Conservation (phyloP, 2,329 filamentous ascomycete species). For the Fonsecaea erecta region DNA sequence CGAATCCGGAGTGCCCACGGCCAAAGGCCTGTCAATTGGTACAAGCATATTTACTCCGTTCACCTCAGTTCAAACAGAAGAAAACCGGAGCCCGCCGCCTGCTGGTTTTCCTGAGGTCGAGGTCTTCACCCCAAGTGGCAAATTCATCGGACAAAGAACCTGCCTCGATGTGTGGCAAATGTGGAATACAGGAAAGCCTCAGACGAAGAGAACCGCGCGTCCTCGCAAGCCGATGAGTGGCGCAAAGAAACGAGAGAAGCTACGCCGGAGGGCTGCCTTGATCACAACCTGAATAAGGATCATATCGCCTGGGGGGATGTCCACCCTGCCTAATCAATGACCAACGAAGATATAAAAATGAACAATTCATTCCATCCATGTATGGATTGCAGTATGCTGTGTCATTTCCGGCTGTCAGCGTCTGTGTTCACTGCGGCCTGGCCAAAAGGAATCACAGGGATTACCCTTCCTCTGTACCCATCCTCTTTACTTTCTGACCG, state of each 20-base stretch:
- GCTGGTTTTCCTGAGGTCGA: constrained; percentile 72
- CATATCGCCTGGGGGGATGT: not conserved
- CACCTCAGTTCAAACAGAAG: constrained; percentile 25
- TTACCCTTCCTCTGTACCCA: not conserved
- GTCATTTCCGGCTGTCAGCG: not conserved
- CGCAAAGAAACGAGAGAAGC: constrained; percentile 29
- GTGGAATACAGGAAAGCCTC: constrained; percentile 28
- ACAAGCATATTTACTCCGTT: constrained; percentile 32
- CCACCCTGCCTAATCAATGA: not conserved
- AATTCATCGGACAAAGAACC: constrained; percentile 63
- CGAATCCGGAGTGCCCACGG: constrained; percentile 16
- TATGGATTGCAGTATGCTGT: not conserved
- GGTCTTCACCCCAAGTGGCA: constrained; percentile 83
- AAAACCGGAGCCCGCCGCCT: constrained; percentile 16
- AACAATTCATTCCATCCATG: not conserved
- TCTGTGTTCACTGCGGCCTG: not conserved
- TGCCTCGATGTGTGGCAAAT: constrained; percentile 30
- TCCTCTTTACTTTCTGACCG: not conserved
- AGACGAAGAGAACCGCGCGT: constrained; percentile 20
- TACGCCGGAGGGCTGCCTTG: not conserved
- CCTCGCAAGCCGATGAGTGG: constrained; percentile 33
- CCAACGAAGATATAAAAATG: not conserved
- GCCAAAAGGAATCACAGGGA: not conserved
- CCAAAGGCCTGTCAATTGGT: constrained; percentile 18
- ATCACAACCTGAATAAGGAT: not conserved